Evolutionary conservation across 768 basidiomycete genomes (phyloP).

Genomic region (Leccinum pellstonianum): DNA sequence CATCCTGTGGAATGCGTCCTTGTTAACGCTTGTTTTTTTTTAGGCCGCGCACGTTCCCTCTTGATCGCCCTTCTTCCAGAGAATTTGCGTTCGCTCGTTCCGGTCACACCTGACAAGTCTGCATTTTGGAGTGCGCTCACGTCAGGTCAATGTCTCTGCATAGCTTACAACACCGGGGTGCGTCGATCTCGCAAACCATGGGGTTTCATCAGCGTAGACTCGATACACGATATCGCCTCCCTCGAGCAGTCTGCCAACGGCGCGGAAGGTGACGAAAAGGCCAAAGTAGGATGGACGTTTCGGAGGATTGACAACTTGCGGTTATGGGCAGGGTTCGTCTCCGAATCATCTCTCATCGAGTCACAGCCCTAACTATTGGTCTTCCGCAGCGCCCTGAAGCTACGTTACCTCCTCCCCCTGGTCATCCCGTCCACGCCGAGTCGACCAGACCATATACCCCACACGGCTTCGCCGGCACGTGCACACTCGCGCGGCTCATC

Average conservation of each 20-base stretch:
- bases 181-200: conserved; percentile 80
- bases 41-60: conserved; percentile 67
- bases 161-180: conserved; percentile 78
- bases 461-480: conserved; percentile 23
- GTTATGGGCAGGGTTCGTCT: conserved; percentile 77
- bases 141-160: conserved; percentile 79
- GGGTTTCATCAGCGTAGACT: conserved; percentile 79
- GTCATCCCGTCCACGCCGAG: conserved; percentile 46
- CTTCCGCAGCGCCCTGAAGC: conserved; percentile 65
- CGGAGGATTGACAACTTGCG: conserved; percentile 82
- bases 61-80: conserved; percentile 59
- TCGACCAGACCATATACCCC: conserved; percentile 28
- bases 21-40: conserved; percentile 4
- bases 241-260: conserved; percentile 53
- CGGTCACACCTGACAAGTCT: conserved; percentile 30
- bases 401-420: conserved; percentile 78
- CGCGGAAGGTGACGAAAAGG: conserved; percentile 39
- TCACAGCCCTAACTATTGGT: background rate
- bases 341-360: background rate
- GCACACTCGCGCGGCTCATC: conserved; percentile 21
- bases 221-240: conserved; percentile 75
- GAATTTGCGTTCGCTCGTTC: conserved; percentile 43
- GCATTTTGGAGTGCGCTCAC: conserved; percentile 56
- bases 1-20: conserved; percentile 1
- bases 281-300: conserved; percentile 76